Percentiles rank a stretch among this genome's conserved stretches.
phyloP scores from a whole-genome alignment of 2,329 filamentous ascomycete genomes.

The Alternaria brassicae region DNA sequence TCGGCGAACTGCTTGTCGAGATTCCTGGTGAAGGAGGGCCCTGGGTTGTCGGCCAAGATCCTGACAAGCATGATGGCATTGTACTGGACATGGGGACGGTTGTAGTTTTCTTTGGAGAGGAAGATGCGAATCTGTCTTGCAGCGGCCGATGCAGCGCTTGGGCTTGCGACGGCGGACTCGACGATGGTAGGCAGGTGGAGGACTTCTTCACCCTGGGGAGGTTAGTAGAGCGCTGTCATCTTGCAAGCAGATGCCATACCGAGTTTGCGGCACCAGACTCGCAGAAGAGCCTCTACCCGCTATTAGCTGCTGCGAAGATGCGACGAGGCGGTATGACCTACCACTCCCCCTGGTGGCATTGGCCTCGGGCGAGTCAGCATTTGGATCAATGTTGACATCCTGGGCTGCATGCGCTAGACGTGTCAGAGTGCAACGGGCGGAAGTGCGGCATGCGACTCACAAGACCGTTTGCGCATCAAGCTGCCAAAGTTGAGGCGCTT shows the following conservation, averaged over 20 bases:
- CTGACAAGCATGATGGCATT: slow-evolving; percentile 95
- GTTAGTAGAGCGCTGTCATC: slow-evolving; percentile 18
- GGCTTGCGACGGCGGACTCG: slow-evolving; percentile 92
- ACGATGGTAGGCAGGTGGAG: slow-evolving; percentile 92
- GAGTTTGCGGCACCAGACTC: slow-evolving; percentile 70
- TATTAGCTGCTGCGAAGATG: slow-evolving; percentile 13
- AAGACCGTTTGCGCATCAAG: slow-evolving; percentile 44
- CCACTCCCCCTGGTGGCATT: slow-evolving; percentile 71
- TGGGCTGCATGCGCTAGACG: slow-evolving; percentile 34
- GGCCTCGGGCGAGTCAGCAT: slow-evolving; percentile 69
- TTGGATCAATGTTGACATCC: slow-evolving; percentile 35
- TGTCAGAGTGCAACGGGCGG: slow-evolving; percentile 5
- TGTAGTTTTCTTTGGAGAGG: slow-evolving; percentile 73
- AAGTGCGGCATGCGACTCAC: slow-evolving; percentile 23
- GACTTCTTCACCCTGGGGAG: slow-evolving; percentile 79
- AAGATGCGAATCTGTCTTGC: slow-evolving; percentile 83
- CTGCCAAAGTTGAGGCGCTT: slow-evolving; percentile 48
- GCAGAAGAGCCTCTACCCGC: slow-evolving; percentile 76
- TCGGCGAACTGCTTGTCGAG: slow-evolving; percentile 84
- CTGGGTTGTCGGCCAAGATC: slow-evolving; percentile 91
- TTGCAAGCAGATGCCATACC: slow-evolving; percentile 24
- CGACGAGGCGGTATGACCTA: slow-evolving; percentile 54
- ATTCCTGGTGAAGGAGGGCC: slow-evolving; percentile 87
- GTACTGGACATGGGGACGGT: slow-evolving; percentile 79
- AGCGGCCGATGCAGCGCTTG: slow-evolving; percentile 80